phyloP scores from a whole-genome alignment of 75 land plant genomes.

The Picea sitchensis region DNA sequence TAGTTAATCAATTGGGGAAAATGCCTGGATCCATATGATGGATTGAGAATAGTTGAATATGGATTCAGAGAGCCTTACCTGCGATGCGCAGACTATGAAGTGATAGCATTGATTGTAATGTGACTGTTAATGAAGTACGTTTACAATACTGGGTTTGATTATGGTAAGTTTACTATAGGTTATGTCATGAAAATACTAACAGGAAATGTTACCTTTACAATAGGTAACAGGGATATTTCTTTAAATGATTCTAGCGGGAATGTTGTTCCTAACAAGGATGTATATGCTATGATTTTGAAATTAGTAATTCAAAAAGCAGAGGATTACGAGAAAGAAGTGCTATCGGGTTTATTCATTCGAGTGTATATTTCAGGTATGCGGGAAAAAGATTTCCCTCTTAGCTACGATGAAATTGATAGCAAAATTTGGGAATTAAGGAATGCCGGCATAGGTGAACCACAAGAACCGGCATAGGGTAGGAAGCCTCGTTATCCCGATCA shows the following conservation, averaged over 20 bases:
- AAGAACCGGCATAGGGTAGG: too few relatives aligned
- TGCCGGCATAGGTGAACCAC: too few relatives aligned
- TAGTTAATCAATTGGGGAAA: neutral
- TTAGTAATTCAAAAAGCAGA: neutral
- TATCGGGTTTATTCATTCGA: neutral
- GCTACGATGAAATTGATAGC: neutral
- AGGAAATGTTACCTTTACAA: neutral
- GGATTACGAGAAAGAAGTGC: neutral
- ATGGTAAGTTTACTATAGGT: conserved; percentile 3
- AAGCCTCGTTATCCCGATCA: too few relatives aligned
- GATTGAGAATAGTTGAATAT: neutral
- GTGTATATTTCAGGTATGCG: neutral
- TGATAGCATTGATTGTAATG: neutral
- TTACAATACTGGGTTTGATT: neutral
- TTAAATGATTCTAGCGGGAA: neutral
- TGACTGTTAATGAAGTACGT: neutral
- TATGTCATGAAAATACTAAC: neutral
- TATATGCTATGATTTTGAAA: neutral
- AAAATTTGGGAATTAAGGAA: neutral
- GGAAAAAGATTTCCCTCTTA: conserved; percentile 1
- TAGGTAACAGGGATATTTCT: neutral
- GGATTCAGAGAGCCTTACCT: neutral
- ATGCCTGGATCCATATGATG: neutral
- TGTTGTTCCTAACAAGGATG: neutral
- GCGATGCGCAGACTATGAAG: neutral